A percentile compares a stretch with the other conserved stretches of the same genome.
These are phyloP conservation scores for Mycena rebaudengoi DNA, from an alignment of 768 basidiomycete species.

Conservation along the genomic window DNA sequence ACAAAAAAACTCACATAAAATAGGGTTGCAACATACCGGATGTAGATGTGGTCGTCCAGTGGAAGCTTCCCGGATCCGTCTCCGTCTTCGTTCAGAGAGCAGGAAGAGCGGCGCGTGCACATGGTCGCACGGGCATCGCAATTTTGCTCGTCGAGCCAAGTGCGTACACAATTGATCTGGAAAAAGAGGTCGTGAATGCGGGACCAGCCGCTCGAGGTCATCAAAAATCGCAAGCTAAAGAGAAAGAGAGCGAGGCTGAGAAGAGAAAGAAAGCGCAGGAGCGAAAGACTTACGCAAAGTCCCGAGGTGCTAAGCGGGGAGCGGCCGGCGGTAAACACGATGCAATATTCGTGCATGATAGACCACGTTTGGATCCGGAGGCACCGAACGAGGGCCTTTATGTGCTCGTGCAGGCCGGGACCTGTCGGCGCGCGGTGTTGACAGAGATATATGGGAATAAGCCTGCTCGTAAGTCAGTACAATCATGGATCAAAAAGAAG, in stretches of 20 bases:
- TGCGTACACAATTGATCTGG: slow-evolving; percentile 7
- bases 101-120: slow-evolving; percentile 36
- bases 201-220: neutral
- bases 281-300: slow-evolving; percentile 12
- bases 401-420: slow-evolving; percentile 25
- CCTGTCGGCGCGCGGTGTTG: slow-evolving; percentile 25
- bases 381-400: too few species aligned
- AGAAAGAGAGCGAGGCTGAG: neutral
- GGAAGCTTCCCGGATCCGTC: slow-evolving; percentile 36
- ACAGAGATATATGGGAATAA: slow-evolving; percentile 13
- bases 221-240: neutral
- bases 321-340: neutral
- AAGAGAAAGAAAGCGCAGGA: slow-evolving; percentile 4
- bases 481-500: too few species aligned
- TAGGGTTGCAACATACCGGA: slow-evolving; percentile 39
- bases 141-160: slow-evolving; percentile 31
- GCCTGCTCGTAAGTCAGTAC: too few species aligned
- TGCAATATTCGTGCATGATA: too few species aligned
- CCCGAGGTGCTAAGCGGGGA: neutral
- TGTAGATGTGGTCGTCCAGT: slow-evolving; percentile 43
- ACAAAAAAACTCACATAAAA: too few species aligned
- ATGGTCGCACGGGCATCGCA: slow-evolving; percentile 25
- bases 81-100: slow-evolving; percentile 41
- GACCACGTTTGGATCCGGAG: too few species aligned
- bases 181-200: neutral